These are phyloP conservation scores for Iris pallida DNA, from an alignment of 116 monocot species.

Conservation along the genomic window DNA sequence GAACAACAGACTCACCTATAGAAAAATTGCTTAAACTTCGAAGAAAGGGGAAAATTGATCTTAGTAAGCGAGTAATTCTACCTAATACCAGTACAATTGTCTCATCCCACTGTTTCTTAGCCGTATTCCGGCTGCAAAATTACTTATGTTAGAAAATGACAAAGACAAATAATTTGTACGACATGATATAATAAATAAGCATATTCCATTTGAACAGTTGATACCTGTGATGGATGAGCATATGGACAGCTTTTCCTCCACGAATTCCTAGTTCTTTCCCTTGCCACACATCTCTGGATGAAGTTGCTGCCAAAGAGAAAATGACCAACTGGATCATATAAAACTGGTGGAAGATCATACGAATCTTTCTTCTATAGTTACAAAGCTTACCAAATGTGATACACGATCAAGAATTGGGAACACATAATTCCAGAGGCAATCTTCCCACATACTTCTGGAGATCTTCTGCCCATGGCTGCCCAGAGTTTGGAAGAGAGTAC, in stretches of 20 bases:
- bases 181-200: background rate
- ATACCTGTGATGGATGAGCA: conserved; percentile 99
- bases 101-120: conserved; percentile 99
- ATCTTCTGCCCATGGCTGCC: conserved; percentile 94
- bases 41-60: conserved; percentile 85
- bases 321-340: conserved; percentile 6
- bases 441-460: conserved; percentile 82
- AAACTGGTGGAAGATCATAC: background rate
- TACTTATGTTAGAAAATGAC: conserved; percentile 2
- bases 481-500: conserved; percentile 89
- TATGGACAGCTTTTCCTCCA: conserved; percentile 95
- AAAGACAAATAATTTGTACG: background rate
- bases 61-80: conserved; percentile 79
- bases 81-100: conserved; percentile 87
- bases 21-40: conserved; percentile 73
- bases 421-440: conserved; percentile 87
- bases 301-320: conserved; percentile 74
- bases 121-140: conserved; percentile 83
- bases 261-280: conserved; percentile 93
- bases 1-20: conserved; percentile 29
- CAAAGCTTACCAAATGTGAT: conserved; percentile 68
- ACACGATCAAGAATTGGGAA: conserved; percentile 88
- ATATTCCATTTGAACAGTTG: background rate
- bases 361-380: background rate
- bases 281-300: conserved; percentile 98